Evolutionary conservation across 2,329 filamentous ascomycete species (phyloP).

Genomic region (Fusarium guadeloupense): DNA sequence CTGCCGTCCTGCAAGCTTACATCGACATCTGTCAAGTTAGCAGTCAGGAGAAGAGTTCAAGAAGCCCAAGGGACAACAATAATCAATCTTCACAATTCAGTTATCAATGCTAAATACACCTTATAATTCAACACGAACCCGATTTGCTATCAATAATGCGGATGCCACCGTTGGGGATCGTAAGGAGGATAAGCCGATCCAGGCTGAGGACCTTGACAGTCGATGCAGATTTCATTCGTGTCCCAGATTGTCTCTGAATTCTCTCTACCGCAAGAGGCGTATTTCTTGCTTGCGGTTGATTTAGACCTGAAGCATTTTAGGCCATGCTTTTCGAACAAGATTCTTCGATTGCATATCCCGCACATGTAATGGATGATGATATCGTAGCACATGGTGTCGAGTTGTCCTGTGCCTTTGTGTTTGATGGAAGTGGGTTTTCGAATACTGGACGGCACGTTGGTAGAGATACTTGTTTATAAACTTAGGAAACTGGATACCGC

Average conservation of each 20-base stretch:
- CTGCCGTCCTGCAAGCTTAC: too few species aligned
- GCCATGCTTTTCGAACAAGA: slow-evolving; percentile 14
- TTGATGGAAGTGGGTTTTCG: too few species aligned
- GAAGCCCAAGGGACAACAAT: too few species aligned
- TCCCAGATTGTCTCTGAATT: background rate
- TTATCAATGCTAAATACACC: too few species aligned
- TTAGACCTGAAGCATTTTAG: background rate
- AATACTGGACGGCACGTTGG: too few species aligned
- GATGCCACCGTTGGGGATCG: background rate
- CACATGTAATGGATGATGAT: slow-evolving; percentile 14
- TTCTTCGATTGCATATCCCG: background rate
- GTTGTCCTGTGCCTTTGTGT: fast-evolving
- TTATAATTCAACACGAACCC: too few species aligned
- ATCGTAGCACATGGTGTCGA: slow-evolving; percentile 4
- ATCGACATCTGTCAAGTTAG: too few species aligned
- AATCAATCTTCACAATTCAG: too few species aligned
- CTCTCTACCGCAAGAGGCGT: background rate
- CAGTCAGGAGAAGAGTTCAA: too few species aligned
- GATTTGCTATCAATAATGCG: background rate
- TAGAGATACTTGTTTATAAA: too few species aligned
- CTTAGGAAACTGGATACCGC: too few species aligned
- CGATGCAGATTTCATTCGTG: background rate
- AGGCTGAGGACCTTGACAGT: background rate
- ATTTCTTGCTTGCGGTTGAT: background rate
- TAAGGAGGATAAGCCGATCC: background rate